Conservation (phyloP, 192 early-diverging fungal species). For the Backusella australiensis region DNA sequence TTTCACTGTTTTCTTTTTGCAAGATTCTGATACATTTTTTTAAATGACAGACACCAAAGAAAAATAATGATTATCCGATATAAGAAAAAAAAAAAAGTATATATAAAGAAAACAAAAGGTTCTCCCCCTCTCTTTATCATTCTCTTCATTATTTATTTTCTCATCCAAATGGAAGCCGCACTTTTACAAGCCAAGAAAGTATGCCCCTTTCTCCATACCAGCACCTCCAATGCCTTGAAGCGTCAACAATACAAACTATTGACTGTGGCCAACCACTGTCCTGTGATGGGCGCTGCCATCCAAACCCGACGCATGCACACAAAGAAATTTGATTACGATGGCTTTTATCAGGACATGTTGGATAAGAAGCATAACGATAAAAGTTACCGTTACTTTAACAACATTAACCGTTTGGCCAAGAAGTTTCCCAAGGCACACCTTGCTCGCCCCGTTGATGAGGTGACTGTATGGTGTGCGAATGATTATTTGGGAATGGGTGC, state of each 20-base stretch:
- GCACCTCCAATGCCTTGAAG: conserved; percentile 53
- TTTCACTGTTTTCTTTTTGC: background rate
- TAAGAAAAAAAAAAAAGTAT: background rate
- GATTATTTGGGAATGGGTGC: conserved; percentile 98
- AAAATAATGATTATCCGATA: background rate
- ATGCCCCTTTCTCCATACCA: conserved; percentile 78
- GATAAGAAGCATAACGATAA: conserved; percentile 96
- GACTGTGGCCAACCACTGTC: conserved; percentile 64
- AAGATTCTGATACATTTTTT: background rate
- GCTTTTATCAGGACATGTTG: conserved; percentile 76
- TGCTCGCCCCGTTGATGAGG: conserved; percentile 74
- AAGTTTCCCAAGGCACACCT: conserved; percentile 93
- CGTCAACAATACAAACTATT: conserved; percentile 45
- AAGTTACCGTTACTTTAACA: conserved; percentile 99
- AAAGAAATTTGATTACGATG: conserved; percentile 82
- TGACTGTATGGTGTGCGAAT: conserved; percentile 99
- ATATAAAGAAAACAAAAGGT: background rate
- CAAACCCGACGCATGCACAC: conserved; percentile 48
- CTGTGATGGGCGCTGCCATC: conserved; percentile 77
- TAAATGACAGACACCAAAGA: background rate
- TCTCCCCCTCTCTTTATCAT: background rate
- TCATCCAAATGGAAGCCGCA: conserved; percentile 32
- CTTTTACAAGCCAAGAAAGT: conserved; percentile 40
- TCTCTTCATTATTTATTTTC: background rate
- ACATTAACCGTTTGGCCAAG: conserved; percentile 96